Base-by-base conservation (phyloP, 441 rosid genomes). In the Adansonia gregorii region DNA sequence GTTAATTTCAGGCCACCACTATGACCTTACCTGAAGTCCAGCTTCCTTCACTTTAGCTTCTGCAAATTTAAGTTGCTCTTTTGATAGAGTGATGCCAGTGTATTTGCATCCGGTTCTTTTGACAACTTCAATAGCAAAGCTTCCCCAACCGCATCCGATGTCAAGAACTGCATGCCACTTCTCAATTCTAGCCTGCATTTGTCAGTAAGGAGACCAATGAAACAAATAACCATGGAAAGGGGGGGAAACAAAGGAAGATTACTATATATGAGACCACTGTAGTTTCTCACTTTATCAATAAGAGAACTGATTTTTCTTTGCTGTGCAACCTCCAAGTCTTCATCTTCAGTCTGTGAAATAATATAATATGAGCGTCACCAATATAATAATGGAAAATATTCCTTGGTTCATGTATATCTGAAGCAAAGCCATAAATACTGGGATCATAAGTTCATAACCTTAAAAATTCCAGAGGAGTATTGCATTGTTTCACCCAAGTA, bases 111-210 rank as follows among this genome's bases (percentile, higher is more conserved):
- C 93, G 11, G 98, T 94, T 87, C 83, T 80, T 81, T 82, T 88
- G 64, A 94, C 97, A 68, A 84, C 85, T 84, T 94, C 97, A 31
- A 94, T 85, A 31, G 97, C 97, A 8, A 94, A 85, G 58, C 88
- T 81, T 77, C 97, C 98, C 99, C 98, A 95, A 22, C 99, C 99
- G 4, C 88, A 88, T 19, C 99, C 98, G 12, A 95, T 89, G 63
- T 94, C 98, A 5, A 94, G 89, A 79, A 94, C 85, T 79, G 90
- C 90, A 48, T 93, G 95, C 4, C 86, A 54, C 45, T 87, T 90
- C 54, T 67, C 80, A 39, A 94, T 80, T 82, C 92, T 86, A 41
- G 97, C 88, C 98, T 95, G 79, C 1, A 68, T 20, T 56, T 12
- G 24, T 79, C 15, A 45, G 63, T 41, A 64, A 61, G 22, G 41